Evolutionary conservation across 495 filamentous ascomycete genomes (phyloP), one percentile per base, ranked within the genome.

Genomic region (Talaromyces nanjingensis): DNA sequence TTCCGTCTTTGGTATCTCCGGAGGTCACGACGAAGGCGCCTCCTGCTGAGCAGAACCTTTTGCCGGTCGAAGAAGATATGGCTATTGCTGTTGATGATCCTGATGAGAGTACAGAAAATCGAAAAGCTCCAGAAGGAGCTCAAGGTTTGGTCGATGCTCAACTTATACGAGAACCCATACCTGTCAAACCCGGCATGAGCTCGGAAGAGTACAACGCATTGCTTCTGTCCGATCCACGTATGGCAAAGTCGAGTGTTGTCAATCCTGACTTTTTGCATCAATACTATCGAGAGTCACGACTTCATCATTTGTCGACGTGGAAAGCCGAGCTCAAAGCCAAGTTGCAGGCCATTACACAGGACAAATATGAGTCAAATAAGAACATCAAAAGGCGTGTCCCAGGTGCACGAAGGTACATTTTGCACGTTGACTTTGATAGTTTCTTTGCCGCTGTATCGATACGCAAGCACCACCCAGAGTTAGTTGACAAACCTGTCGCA

Each of bases 341-440:
- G 68, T 85, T 98, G 60, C 92, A 96, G 73, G 85, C 80, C 14
- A 78, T 93, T 65, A 84, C 91, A 11, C 83, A 84, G 2, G 90
- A 93, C 63, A 88, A 86, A 67, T 78, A 82, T 2, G 72, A 81
- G 4, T 84, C 84, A 22, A 84, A 85, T 62, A 79, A 71, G 57
- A 53, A 66, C 3, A 73, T 72, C 22, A 73, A 76, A 60, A 88
- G 83, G 64, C 72, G 74, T 34, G 71, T 77, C 0, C 73, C 83
- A 39, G 88, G 89, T 2, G 76, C 87, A 24, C 80, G 94, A 63
- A 76, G 90, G 65, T 98, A 97, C 66, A 84, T 98, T 56, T 83
- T 98, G 66, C 94, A 98, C 71, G 91, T 98, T 33, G 94, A 98
- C 70, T 98, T 98, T 69, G 94, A 98, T 72, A 92, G 90, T 71